A percentile compares a stretch with the other conserved stretches of the same genome.
Conservation (phyloP, 768 basidiomycete genomes). For the Tricholoma flavovirens region DNA sequence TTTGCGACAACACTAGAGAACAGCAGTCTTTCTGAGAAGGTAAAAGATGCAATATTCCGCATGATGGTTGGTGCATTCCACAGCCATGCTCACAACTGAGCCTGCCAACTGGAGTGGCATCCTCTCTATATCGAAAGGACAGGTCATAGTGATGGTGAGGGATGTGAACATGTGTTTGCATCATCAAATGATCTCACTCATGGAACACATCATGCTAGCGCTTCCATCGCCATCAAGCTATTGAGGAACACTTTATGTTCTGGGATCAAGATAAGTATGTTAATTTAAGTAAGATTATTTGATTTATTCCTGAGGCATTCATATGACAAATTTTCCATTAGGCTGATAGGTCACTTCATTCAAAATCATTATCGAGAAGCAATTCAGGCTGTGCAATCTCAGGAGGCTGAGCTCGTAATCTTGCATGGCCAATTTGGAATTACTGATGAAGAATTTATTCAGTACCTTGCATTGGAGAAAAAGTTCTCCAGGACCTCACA, state of each 20-base stretch:
- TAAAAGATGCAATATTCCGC: background rate
- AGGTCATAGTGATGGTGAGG: slow-evolving; percentile 12
- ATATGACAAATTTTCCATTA: background rate
- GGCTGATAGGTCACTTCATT: background rate
- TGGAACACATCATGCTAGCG: slow-evolving; percentile 1
- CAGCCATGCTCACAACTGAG: too few species aligned
- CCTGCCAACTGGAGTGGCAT: too few species aligned
- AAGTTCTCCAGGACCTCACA: background rate
- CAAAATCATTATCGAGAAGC: background rate
- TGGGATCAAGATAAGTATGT: too few species aligned
- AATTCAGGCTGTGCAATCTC: too few species aligned
- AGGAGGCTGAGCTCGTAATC: background rate
- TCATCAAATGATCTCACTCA: slow-evolving; percentile 12
- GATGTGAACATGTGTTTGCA: too few species aligned
- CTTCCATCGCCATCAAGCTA: background rate
- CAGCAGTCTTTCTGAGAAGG: background rate
- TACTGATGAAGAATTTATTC: slow-evolving; percentile 1
- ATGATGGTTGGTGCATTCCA: too few species aligned
- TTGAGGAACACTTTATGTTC: too few species aligned
- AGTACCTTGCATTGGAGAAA: background rate
- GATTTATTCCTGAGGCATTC: too few species aligned
- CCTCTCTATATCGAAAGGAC: background rate
- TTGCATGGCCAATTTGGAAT: slow-evolving; percentile 1
- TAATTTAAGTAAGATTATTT: too few species aligned
- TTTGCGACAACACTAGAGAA: background rate